Conservation (phyloP, 2,329 filamentous ascomycete species). For the Fusarium sp. region DNA sequence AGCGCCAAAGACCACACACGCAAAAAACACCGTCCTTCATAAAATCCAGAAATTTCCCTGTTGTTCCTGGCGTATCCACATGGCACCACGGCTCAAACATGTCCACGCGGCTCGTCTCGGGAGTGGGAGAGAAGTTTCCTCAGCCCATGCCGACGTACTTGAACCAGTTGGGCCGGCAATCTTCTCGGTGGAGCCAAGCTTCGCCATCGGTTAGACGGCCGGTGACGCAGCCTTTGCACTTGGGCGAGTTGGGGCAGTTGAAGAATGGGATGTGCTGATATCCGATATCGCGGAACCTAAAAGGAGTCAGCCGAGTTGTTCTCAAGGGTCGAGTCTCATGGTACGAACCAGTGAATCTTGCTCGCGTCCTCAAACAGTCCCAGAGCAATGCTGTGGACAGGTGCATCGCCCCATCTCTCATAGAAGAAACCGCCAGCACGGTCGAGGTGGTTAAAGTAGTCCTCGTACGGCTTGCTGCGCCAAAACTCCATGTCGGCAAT, state of each 20-base stretch:
- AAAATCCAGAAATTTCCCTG: constrained; percentile 19
- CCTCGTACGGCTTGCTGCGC: constrained; percentile 90
- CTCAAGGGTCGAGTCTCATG: neutral
- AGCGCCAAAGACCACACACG: constrained; percentile 39
- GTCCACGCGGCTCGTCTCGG: constrained; percentile 13
- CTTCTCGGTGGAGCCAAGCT: constrained; percentile 87
- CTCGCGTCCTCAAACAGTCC: constrained; percentile 92
- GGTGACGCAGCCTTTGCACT: constrained; percentile 89
- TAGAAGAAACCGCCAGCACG: constrained; percentile 98
- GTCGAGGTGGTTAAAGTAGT: constrained; percentile 98
- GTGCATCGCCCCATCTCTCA: constrained; percentile 97
- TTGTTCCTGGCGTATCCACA: constrained; percentile 26
- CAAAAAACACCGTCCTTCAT: constrained; percentile 15
- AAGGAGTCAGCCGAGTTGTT: constrained; percentile 1
- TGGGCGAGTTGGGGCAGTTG: constrained; percentile 97
- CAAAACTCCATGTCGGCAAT: constrained; percentile 95
- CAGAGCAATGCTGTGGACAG: constrained; percentile 94
- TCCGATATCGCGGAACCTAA: constrained; percentile 98
- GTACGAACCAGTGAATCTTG: constrained; percentile 90
- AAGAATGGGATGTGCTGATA: constrained; percentile 99
- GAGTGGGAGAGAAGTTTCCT: constrained; percentile 39
- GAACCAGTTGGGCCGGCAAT: constrained; percentile 97
- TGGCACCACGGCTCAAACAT: constrained; percentile 6
- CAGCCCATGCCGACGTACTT: constrained; percentile 90
- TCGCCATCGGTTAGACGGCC: constrained; percentile 93